phyloP scores from a whole-genome alignment of 805 yeast species.

The Metschnikowia bowlesiae region DNA sequence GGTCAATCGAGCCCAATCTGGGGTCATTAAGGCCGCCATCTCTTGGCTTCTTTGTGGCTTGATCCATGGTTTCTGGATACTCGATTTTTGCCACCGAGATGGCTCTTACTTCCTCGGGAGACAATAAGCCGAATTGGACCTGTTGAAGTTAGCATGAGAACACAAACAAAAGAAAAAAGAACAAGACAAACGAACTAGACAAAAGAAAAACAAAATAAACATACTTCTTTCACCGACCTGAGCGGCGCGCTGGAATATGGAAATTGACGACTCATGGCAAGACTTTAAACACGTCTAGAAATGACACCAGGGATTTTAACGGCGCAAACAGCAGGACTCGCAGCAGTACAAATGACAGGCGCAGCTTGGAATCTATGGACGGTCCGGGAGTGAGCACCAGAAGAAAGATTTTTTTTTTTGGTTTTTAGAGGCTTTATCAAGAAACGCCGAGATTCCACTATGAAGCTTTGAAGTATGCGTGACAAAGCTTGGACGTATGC shows the following conservation, averaged over 20 bases:
- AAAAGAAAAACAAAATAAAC: slow-evolving; percentile 19
- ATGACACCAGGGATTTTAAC: background rate
- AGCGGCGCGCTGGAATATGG: slow-evolving; percentile 98
- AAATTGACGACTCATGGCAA: slow-evolving; percentile 46
- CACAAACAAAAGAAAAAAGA: background rate
- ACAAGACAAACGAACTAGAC: background rate
- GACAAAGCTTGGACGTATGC: too few species aligned
- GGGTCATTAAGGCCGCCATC: slow-evolving; percentile 98
- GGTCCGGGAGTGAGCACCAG: background rate
- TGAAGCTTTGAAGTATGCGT: too few species aligned
- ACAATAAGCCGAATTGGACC: slow-evolving; percentile 94
- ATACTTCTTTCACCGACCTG: slow-evolving; percentile 92
- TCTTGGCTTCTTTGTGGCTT: slow-evolving; percentile 88
- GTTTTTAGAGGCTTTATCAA: background rate
- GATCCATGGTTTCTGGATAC: slow-evolving; percentile 99
- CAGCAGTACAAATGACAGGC: background rate
- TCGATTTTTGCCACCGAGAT: slow-evolving; percentile 97
- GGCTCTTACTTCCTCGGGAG: slow-evolving; percentile 95
- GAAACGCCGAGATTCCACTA: background rate
- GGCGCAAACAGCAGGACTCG: background rate
- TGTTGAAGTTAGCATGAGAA: slow-evolving; percentile 23
- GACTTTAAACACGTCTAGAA: background rate
- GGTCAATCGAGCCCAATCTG: slow-evolving; percentile 92
- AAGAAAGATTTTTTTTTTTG: background rate
- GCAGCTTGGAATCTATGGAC: background rate